Base-by-base conservation (phyloP, 163 green algal species). In the Volvox carteri region DNA sequence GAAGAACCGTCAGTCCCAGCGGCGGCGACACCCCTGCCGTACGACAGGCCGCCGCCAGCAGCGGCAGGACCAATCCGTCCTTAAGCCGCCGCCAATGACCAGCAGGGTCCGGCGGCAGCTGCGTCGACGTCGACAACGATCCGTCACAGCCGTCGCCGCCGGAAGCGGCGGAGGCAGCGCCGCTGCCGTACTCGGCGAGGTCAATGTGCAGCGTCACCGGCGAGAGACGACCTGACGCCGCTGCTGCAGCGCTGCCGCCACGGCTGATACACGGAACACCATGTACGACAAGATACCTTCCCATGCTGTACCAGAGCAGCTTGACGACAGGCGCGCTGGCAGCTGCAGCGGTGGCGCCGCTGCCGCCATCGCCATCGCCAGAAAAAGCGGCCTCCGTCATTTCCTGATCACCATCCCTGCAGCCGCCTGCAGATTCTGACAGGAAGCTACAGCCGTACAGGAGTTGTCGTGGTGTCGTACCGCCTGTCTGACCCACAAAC, bases 281-380 rank as follows among this genome's bases (percentile, higher is more conserved):
- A 28, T 88, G 83, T n/a, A 88, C 37, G 50, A 88, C 83, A 21
- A 88, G 48, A 50, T 88, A 78, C 12, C 37, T 54, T 0, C 67
- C 83, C 83, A 88, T 88, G 68, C 14, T 1, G 68, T 88, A 88
- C 83, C 83, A 88, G 0, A 62, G 23, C 23, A 88, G 68, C 83
- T 81, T 81, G 3, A n/a, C 50, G 4, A 42, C 62, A 8, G 79
- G 37, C 7, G 33, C 18, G 35, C 39, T 33, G 48, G 77, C 19
- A 16, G 33, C 77, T n/a, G 28, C 74, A 37, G 35, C 54, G 33
- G 35, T 37, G 19, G 28, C 78, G 41, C 41, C 28, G 78, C 14
- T 42, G 25, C 56, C n/a, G 60, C 60, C 78, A 30, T 23, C 3
- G 67, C 18, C 62, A 65, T 5, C 50, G 50, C 50, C n/a, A n/a